Evolutionary conservation across 2,329 filamentous ascomycete species (phyloP).

Genomic region (Geosmithia morbida): DNA sequence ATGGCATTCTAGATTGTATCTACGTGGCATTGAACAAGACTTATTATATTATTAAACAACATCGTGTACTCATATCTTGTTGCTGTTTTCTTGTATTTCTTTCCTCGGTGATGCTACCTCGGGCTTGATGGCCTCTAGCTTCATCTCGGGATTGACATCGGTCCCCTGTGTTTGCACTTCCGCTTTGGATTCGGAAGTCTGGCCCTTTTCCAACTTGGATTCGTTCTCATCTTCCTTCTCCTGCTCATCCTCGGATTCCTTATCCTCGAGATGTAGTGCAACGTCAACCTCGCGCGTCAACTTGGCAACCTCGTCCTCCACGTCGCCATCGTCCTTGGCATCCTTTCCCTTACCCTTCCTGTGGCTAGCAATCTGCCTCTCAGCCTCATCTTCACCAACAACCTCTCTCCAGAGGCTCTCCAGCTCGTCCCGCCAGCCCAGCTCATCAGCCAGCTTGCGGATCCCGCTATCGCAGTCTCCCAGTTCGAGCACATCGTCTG

Average conservation of each 20-base stretch:
- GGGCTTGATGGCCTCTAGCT: neutral
- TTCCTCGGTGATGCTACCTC: too few species aligned
- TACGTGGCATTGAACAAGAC: too few species aligned
- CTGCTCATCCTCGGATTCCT: neutral
- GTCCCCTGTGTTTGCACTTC: neutral
- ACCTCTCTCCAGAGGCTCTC: slow-evolving; percentile 59
- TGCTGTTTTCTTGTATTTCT: neutral
- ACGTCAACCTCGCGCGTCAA: slow-evolving; percentile 20
- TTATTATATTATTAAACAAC: too few species aligned
- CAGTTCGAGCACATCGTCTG: slow-evolving; percentile 75
- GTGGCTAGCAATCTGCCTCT: slow-evolving; percentile 24
- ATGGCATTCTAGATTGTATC: too few species aligned
- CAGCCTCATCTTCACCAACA: slow-evolving; percentile 45
- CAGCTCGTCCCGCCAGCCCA: slow-evolving; percentile 79
- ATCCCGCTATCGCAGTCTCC: slow-evolving; percentile 78
- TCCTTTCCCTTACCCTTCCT: slow-evolving; percentile 13
- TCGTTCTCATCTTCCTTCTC: neutral
- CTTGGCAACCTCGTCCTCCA: slow-evolving; percentile 29
- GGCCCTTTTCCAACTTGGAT: neutral
- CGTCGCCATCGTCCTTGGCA: slow-evolving; percentile 12
- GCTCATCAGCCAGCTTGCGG: slow-evolving; percentile 57
- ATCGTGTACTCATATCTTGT: neutral
- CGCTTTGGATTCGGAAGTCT: neutral
- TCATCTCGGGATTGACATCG: neutral
- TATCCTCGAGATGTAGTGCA: slow-evolving; percentile 15